A percentile compares a stretch with the other conserved stretches of the same genome.
Conservation (phyloP, 331 rosid species). For the Malus hybrid region DNA sequence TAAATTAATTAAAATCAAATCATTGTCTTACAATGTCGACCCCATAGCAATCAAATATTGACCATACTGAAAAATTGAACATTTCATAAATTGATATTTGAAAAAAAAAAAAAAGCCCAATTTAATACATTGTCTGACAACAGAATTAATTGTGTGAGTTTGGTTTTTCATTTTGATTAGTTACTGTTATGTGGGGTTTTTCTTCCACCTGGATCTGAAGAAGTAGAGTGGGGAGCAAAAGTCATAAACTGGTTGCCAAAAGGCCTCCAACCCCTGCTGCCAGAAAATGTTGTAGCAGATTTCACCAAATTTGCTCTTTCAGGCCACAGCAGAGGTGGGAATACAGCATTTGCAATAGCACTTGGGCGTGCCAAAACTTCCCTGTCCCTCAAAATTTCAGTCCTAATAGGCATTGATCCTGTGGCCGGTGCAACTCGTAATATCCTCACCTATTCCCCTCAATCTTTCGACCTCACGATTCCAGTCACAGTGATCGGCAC, state of each 20-base stretch:
- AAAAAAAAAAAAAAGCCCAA: no score
- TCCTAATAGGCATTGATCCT: constrained; percentile 48
- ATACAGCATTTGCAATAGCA: constrained; percentile 51
- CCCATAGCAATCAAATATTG: no score
- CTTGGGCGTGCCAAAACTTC: constrained; percentile 27
- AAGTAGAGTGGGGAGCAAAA: constrained; percentile 32
- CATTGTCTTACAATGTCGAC: no score
- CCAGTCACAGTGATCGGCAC: constrained; percentile 44
- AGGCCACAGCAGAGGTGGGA: constrained; percentile 64
- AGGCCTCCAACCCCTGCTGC: constrained; percentile 28
- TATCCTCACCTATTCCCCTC: constrained; percentile 27
- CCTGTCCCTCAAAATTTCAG: constrained; percentile 24
- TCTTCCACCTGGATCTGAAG: constrained; percentile 17
- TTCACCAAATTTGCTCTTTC: constrained; percentile 22
- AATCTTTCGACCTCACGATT: constrained; percentile 28
- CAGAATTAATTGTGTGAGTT: neutral
- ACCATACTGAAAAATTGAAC: no score
- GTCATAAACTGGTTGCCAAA: constrained; percentile 40
- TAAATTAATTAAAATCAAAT: no score
- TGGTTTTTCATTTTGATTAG: neutral
- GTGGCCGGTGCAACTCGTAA: constrained; percentile 31
- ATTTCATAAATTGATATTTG: no score
- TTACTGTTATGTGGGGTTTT: constrained; percentile 15
- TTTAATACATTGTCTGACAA: neutral
- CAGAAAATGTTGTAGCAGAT: constrained; percentile 19